Evolutionary conservation across 2,329 filamentous ascomycete species (phyloP), one percentile per base, ranked within the genome.

Genomic region (Apiospora kogelbergensis): DNA sequence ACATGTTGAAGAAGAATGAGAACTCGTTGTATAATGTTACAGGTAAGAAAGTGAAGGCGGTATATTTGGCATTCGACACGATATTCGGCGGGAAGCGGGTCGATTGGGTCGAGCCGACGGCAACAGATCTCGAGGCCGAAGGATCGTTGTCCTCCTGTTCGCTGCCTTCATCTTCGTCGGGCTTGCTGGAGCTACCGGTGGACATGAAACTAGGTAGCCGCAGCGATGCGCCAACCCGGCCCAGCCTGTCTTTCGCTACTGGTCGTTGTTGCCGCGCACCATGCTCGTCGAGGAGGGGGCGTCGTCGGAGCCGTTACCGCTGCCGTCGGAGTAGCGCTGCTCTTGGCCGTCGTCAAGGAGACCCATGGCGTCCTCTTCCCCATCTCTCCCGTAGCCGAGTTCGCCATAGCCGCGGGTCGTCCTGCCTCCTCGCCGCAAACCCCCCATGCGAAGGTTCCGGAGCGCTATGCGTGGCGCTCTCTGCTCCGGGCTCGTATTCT

Each of bases 1-100:
- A 99, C 85, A 98, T 93, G 86, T 99, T 99, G 86, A 99, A 97
- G 83, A 99, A 99, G 84, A 98, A 99, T 70, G 95, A 98, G 79
- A 99, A 99, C 78, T 99, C 96, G 82, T 98, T 98, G 82, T 98
- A 99, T 26, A 99, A 85, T 0, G 96, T 99, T 67, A 95, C 86
- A 2, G 97, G 97, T 17, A 99, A 86, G 80, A 99, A 99, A 67
- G 93, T 97, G 84, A 95, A 91, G 1, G 95, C 90, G 40, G 95
- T 98, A 80, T 99, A 99, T 85, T 98, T 99, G 68, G 96, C 95
- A 79, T 99, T 98, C 44, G 95, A 98, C 65, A 99, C 89, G 68
- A 94, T 88, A 80, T 99, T 99, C 10, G 93, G 89, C 11, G 96
- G 95, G 79, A 95, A 98, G 73, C 91, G 90, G 65, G 90, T 85